phyloP scores from a whole-genome alignment of 805 yeast genomes.

The Tetrapisispora taiwanensis region DNA sequence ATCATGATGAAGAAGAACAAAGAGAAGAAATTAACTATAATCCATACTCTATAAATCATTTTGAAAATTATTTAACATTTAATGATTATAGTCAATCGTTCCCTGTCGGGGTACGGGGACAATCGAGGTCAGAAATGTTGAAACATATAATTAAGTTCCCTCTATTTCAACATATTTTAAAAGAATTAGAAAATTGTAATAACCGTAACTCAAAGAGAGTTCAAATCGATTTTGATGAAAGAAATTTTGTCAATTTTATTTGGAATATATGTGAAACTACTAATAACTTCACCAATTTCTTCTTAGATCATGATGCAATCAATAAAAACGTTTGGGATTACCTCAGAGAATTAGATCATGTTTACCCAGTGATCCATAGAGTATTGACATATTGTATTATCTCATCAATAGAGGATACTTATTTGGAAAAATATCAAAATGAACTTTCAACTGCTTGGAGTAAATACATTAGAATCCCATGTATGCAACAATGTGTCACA shows the following conservation, averaged over 20 bases:
- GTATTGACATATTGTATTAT: conserved; percentile 4
- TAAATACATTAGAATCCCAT: conserved; percentile 6
- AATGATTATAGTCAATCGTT: not conserved
- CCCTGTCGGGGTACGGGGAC: not conserved
- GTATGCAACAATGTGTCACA: conserved; percentile 5
- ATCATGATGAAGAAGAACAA: conserved; percentile 1
- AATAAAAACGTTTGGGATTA: not conserved
- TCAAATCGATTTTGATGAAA: not conserved
- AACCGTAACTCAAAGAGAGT: not conserved
- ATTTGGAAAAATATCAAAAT: not conserved
- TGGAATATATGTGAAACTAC: not conserved
- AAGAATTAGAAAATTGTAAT: not conserved
- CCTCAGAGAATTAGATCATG: conserved; percentile 1
- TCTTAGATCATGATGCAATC: not conserved
- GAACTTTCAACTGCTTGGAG: conserved; percentile 6
- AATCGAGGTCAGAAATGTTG: not conserved
- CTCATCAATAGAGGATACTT: conserved; percentile 3
- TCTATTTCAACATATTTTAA: not conserved
- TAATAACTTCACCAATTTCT: not conserved
- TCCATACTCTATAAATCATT: not conserved
- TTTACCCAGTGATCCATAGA: not conserved
- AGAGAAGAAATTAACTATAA: not conserved
- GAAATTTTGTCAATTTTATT: not conserved
- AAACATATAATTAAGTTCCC: not conserved
- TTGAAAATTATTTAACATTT: not conserved